Conservation (phyloP, 164 flowering plant genomes). For the Houttuynia cordata region DNA sequence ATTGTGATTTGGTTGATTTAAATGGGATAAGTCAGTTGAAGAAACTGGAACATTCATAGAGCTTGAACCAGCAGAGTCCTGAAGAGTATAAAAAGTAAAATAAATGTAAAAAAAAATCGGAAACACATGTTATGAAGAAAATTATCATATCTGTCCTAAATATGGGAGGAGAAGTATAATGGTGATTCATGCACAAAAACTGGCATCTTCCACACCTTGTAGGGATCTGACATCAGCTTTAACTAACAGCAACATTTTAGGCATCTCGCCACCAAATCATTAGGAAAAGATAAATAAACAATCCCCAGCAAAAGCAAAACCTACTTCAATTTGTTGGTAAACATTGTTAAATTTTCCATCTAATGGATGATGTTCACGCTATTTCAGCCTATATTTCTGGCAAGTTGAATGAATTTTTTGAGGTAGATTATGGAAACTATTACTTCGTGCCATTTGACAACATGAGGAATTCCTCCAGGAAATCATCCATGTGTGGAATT, state of each 20-base stretch:
- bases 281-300: neutral
- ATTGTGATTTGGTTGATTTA: constrained; percentile 7
- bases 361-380: too few relatives aligned
- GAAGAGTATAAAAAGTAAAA: constrained; percentile 19
- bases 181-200: neutral
- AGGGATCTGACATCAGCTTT: neutral
- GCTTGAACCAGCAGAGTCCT: constrained; percentile 1
- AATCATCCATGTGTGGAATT: too few relatives aligned
- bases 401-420: too few relatives aligned
- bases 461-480: too few relatives aligned
- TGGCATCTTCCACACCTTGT: neutral
- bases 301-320: too few relatives aligned
- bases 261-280: neutral
- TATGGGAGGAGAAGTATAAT: neutral
- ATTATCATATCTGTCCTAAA: neutral
- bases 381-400: too few relatives aligned
- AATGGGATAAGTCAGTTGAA: constrained; percentile 37
- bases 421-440: too few relatives aligned
- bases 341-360: neutral
- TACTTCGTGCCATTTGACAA: too few relatives aligned
- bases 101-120: neutral
- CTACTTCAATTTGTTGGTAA: neutral
- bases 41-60: constrained; percentile 25
- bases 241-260: too few relatives aligned
- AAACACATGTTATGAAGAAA: neutral